Evolutionary conservation across 345 rosid species (phyloP), one percentile per base, ranked within the genome.

Genomic region (Conringia planisiliqua): DNA sequence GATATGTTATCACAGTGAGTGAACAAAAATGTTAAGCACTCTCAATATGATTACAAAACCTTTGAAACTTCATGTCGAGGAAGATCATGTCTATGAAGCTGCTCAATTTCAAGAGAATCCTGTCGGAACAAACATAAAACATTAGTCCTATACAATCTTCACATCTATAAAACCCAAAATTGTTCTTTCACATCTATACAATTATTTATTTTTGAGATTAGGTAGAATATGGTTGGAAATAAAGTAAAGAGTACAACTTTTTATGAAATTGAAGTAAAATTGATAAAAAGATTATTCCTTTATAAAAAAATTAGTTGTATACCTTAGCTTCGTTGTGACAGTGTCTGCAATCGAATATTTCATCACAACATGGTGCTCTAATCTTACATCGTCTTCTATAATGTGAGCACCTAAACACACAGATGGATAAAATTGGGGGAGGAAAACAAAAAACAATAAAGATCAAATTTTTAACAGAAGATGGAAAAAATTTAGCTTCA

Each of bases 311-410:
- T 7, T 33, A 14, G 13, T 46, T 58, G 3, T 74, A 91, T 51
- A 51, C 98, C 93, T 86, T 94, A 43, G 84, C 82, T 81, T 91
- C 96, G 32, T 90, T 94, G 66, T 94, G 97, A 73, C 98, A 94
- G 83, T 91, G 93, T 72, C 98, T 87, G 79, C 98, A 94, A 80
- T 86, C 74, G 78, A 87, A 91, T 12, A 91, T 68, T 72, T 91
- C 92, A 76, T 88, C 77, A 47, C 98, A 94, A 56, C 97, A 91
- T 8, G 97, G 96, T 40, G 97, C 89, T 80, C 85, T 79, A 38
- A 91, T 88, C 84, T 86, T 91, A 66, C 98, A 94, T 64, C 83
- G 87, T 77, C 98, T 87, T 76, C 80, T 81, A 59, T 94, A 94
- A 77, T 94, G 98, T 22, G 85, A 76, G 80, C 97, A 94, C 74